Evolutionary conservation across 2,329 filamentous ascomycete genomes (phyloP).

Genomic region (Colletotrichum tropicicola): DNA sequence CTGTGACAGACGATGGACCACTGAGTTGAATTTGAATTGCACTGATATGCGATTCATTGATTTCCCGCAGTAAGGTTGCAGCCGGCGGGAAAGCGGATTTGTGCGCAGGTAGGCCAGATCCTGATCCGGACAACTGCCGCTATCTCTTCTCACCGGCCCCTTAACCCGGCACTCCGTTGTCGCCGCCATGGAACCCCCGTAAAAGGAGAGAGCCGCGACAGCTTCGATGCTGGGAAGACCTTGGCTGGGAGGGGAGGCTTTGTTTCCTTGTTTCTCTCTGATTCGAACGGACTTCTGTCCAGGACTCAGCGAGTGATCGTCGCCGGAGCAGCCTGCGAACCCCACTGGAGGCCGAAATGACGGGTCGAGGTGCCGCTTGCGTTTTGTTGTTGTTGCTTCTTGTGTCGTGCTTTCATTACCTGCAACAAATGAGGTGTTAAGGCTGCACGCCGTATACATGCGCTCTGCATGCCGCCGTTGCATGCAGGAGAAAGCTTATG

Average conservation of each 20-base stretch:
- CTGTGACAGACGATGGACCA: background rate
- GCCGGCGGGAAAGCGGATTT: background rate
- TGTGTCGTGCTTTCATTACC: background rate
- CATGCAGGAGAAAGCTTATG: background rate
- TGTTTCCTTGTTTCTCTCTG: conserved; percentile 23
- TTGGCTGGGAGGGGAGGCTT: background rate
- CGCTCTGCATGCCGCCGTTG: too few relatives aligned
- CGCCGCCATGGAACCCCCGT: conserved; percentile 19
- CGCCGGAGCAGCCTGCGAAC: background rate
- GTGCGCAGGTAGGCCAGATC: background rate
- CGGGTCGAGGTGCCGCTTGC: conserved; percentile 1
- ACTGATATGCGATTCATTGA: conserved; percentile 12
- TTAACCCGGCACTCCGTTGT: conserved; percentile 22
- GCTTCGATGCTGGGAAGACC: conserved; percentile 15
- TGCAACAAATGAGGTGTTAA: too few relatives aligned
- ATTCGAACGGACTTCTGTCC: conserved; percentile 18
- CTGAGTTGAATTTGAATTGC: conserved; percentile 1
- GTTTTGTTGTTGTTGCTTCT: background rate
- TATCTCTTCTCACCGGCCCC: conserved; percentile 17
- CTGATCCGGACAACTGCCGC: conserved; percentile 26
- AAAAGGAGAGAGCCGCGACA: conserved; percentile 17
- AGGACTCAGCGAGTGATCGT: conserved; percentile 6
- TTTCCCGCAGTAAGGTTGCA: background rate
- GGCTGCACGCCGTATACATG: too few relatives aligned
- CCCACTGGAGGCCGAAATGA: conserved; percentile 21